Conservation (phyloP, 1,284 basidiomycete genomes). For the Leccinum subfulvum region DNA sequence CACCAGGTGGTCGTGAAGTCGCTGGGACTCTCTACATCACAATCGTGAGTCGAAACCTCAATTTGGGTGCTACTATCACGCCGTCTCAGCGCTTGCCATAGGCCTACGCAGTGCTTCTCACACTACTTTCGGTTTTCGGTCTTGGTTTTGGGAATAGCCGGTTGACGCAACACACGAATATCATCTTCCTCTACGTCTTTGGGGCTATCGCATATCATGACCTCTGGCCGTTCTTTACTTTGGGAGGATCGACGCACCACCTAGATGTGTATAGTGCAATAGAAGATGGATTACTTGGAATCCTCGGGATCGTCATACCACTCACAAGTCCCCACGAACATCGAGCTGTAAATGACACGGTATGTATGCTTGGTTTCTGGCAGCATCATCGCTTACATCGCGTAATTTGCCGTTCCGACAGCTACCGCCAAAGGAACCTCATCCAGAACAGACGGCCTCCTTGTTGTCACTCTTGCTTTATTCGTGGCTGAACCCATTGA, state of each 20-base stretch:
- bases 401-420: background rate
- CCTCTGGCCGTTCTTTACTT: conserved; percentile 17
- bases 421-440: conserved; percentile 46
- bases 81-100: background rate
- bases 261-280: conserved; percentile 1
- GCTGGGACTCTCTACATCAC: background rate
- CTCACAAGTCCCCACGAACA: conserved; percentile 10
- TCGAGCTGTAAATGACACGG: background rate
- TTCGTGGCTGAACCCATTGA: conserved; percentile 55
- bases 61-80: background rate
- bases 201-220: conserved; percentile 8
- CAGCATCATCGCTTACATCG: too few species aligned
- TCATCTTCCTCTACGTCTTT: conserved; percentile 9
- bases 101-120: conserved; percentile 14
- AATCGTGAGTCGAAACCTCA: conserved; percentile 9
- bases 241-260: background rate
- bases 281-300: conserved; percentile 4
- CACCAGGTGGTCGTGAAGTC: background rate
- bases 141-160: background rate
- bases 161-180: conserved; percentile 7
- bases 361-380: conserved; percentile 4
- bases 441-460: conserved; percentile 68
- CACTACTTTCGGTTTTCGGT: conserved; percentile 1
- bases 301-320: conserved; percentile 14
- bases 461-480: conserved; percentile 55